Percentiles rank a stretch among this genome's conserved stretches.
These are phyloP conservation scores for Trichoderma brevicompactum DNA, from an alignment of 2,329 filamentous ascomycete species.

Conservation along the genomic window DNA sequence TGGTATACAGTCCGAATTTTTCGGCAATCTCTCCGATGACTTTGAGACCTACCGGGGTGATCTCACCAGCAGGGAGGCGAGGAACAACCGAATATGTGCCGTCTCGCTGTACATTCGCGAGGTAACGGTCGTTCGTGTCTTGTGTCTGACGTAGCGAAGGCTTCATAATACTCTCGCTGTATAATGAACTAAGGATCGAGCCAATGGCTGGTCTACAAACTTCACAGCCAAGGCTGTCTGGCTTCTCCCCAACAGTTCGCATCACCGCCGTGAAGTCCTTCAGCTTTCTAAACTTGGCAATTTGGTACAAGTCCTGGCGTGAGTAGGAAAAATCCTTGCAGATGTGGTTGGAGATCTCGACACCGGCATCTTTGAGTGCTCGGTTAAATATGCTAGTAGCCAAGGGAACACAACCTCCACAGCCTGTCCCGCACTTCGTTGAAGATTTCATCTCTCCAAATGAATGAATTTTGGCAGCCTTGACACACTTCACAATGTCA, in stretches of 20 bases:
- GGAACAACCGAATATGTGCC: constrained; percentile 90
- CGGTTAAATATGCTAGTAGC: constrained; percentile 90
- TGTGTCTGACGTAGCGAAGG: constrained; percentile 73
- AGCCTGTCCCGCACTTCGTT: constrained; percentile 90
- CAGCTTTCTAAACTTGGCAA: constrained; percentile 80
- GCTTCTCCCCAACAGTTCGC: constrained; percentile 73
- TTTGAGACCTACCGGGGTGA: constrained; percentile 83
- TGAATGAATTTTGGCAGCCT: constrained; percentile 79
- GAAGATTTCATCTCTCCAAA: constrained; percentile 84
- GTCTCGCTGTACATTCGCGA: constrained; percentile 89
- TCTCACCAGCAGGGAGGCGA: constrained; percentile 81
- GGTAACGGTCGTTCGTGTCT: constrained; percentile 86
- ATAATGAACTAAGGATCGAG: constrained; percentile 79
- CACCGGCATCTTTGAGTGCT: constrained; percentile 81
- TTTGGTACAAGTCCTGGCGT: constrained; percentile 87
- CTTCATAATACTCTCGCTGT: constrained; percentile 82
- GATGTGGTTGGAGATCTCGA: constrained; percentile 84
- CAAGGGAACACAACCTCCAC: constrained; percentile 86
- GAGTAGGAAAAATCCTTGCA: constrained; percentile 85
- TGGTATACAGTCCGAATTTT: constrained; percentile 83
- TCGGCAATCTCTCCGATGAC: constrained; percentile 82
- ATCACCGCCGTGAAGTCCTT: constrained; percentile 76
- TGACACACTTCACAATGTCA: constrained; percentile 72
- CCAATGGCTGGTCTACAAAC: constrained; percentile 82
- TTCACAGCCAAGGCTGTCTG: constrained; percentile 78